Percentiles rank a stretch among this genome's conserved stretches.
These are phyloP conservation scores for Cadophora sp. DNA, from an alignment of 2,329 filamentous ascomycete genomes.

Conservation along the genomic window DNA sequence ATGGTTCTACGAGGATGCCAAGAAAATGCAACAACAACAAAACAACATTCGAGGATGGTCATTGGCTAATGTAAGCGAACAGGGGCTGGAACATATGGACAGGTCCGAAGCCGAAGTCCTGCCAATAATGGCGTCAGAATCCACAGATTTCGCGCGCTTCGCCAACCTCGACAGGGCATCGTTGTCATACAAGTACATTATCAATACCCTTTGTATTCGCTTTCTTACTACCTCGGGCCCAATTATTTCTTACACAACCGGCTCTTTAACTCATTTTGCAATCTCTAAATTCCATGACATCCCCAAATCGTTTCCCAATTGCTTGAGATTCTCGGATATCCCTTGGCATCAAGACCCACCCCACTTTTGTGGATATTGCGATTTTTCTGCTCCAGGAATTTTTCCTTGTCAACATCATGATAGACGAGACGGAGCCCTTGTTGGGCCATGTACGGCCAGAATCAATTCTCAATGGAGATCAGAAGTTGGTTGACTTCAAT, in stretches of 20 bases:
- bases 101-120: background rate
- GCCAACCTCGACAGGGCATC: background rate
- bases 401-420: slow-evolving; percentile 11
- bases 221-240: no score
- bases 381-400: background rate
- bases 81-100: background rate
- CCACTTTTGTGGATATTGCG: slow-evolving; percentile 4
- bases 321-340: background rate
- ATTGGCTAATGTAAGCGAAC: slow-evolving; percentile 11
- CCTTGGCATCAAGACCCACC: slow-evolving; percentile 9
- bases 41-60: background rate
- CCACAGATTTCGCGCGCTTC: slow-evolving; percentile 5
- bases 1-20: background rate
- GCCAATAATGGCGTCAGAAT: background rate
- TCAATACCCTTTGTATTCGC: background rate
- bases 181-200: background rate
- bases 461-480: slow-evolving; percentile 14
- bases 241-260: background rate
- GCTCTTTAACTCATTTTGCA: background rate
- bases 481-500: slow-evolving; percentile 51
- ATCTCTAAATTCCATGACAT: background rate
- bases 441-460: slow-evolving; percentile 21
- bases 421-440: slow-evolving; percentile 36
- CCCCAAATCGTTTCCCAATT: no score
- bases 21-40: background rate